phyloP scores from a whole-genome alignment of 2,329 filamentous ascomycete genomes.

The Ophiosphaerella herpotricha region DNA sequence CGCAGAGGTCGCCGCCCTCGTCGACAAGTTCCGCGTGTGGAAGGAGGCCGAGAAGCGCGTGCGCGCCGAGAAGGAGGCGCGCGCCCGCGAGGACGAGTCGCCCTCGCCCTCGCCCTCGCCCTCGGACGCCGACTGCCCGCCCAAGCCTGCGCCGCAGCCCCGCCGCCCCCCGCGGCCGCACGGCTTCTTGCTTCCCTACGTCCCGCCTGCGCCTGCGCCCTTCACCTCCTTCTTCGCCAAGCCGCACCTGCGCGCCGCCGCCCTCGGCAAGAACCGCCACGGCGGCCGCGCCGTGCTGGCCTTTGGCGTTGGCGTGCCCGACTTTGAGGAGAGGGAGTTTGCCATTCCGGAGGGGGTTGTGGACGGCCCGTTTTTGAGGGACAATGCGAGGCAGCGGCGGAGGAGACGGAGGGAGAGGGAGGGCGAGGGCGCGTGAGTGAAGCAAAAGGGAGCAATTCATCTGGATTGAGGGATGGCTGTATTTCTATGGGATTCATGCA shows the following conservation, averaged over 20 bases:
- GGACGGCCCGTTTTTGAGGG: conserved; percentile 55
- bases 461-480: too few relatives aligned
- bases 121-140: conserved; percentile 50
- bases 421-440: too few relatives aligned
- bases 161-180: conserved; percentile 39
- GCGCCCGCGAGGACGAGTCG: conserved; percentile 50
- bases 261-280: conserved; percentile 73
- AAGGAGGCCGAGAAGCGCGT: conserved; percentile 85
- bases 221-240: conserved; percentile 89
- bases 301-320: conserved; percentile 80
- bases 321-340: conserved; percentile 73
- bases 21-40: conserved; percentile 89
- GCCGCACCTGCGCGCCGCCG: conserved; percentile 76
- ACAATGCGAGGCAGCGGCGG: conserved; percentile 66
- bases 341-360: conserved; percentile 69
- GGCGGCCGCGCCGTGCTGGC: conserved; percentile 60
- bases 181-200: conserved; percentile 34
- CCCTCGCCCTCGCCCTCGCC: conserved; percentile 28
- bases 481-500: too few relatives aligned
- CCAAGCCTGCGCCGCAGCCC: conserved; percentile 38
- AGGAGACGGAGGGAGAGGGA: conserved; percentile 60
- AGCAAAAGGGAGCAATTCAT: too few relatives aligned
- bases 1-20: conserved; percentile 75
- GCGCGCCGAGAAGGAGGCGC: conserved; percentile 75
- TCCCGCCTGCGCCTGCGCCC: conserved; percentile 49